Evolutionary conservation across 371 early-diverging fungal genomes (phyloP).

Genomic region (Mortierella sp.): DNA sequence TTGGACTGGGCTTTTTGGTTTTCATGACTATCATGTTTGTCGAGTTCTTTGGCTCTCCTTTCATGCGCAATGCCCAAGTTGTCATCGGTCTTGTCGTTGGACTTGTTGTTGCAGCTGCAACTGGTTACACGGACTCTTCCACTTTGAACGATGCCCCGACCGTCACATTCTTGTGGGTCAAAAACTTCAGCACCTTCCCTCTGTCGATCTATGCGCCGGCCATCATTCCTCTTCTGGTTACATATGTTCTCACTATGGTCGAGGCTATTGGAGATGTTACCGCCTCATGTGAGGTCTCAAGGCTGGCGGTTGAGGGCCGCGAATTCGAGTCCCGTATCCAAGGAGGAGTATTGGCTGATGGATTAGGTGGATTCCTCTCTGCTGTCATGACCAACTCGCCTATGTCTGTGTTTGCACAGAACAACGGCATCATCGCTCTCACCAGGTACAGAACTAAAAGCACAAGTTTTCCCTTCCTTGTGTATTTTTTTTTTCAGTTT

Average conservation of each 20-base stretch:
- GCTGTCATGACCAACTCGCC: constrained; percentile 73
- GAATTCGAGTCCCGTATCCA: constrained; percentile 67
- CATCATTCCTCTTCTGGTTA: constrained; percentile 68
- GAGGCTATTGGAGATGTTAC: constrained; percentile 69
- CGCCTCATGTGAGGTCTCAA: constrained; percentile 71
- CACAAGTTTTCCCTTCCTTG: background rate
- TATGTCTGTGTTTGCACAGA: constrained; percentile 72
- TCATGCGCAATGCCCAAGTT: constrained; percentile 66
- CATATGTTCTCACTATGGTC: constrained; percentile 65
- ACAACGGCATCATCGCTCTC: constrained; percentile 71
- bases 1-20: constrained; percentile 67
- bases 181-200: constrained; percentile 61
- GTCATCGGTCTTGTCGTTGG: constrained; percentile 56
- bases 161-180: constrained; percentile 68
- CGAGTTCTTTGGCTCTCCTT: constrained; percentile 68
- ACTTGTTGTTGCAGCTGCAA: constrained; percentile 67
- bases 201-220: constrained; percentile 70
- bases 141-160: constrained; percentile 63
- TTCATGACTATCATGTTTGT: constrained; percentile 65
- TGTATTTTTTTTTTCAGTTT: no score
- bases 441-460: constrained; percentile 47
- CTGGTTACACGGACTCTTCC: constrained; percentile 67
- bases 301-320: constrained; percentile 70
- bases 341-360: constrained; percentile 72
- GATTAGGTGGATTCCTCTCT: constrained; percentile 66